These are phyloP conservation scores for Amanita exitialis DNA, from an alignment of 768 basidiomycete species.

Conservation along the genomic window DNA sequence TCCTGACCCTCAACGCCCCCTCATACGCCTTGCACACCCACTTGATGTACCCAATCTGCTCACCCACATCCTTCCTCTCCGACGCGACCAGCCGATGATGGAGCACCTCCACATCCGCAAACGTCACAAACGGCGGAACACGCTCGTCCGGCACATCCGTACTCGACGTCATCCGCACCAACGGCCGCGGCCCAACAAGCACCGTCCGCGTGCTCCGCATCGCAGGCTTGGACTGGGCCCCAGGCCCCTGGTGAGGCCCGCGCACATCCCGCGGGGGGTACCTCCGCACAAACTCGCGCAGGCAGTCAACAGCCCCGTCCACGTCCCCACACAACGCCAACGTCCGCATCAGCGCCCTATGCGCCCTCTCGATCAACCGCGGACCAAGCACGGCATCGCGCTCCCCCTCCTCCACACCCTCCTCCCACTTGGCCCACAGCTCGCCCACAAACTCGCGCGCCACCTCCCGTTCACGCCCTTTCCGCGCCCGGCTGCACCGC, in stretches of 20 bases:
- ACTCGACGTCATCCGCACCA: constrained; percentile 59
- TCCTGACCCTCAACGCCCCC: constrained; percentile 50
- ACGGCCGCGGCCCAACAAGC: constrained; percentile 45
- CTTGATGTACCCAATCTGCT: constrained; percentile 53
- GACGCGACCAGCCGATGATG: constrained; percentile 57
- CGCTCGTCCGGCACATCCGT: constrained; percentile 60
- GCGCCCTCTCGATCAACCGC: constrained; percentile 57
- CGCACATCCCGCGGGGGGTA: constrained; percentile 55
- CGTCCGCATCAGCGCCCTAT: constrained; percentile 59
- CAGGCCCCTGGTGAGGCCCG: neutral
- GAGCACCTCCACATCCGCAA: constrained; percentile 67
- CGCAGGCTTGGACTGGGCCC: constrained; percentile 21
- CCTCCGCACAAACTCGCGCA: constrained; percentile 50
- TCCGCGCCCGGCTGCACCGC: constrained; percentile 38
- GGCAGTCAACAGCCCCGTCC: constrained; percentile 41
- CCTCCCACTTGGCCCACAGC: constrained; percentile 59
- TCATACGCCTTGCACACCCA: constrained; percentile 70
- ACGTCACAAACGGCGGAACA: constrained; percentile 73
- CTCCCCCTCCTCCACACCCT: constrained; percentile 29
- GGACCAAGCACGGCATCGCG: constrained; percentile 24
- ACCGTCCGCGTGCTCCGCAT: constrained; percentile 50
- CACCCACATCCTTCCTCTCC: neutral
- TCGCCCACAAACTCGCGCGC: constrained; percentile 46
- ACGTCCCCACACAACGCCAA: constrained; percentile 46
- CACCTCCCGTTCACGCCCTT: constrained; percentile 33